Evolutionary conservation across 805 yeast genomes (phyloP).

Genomic region (Ogataea corticis): DNA sequence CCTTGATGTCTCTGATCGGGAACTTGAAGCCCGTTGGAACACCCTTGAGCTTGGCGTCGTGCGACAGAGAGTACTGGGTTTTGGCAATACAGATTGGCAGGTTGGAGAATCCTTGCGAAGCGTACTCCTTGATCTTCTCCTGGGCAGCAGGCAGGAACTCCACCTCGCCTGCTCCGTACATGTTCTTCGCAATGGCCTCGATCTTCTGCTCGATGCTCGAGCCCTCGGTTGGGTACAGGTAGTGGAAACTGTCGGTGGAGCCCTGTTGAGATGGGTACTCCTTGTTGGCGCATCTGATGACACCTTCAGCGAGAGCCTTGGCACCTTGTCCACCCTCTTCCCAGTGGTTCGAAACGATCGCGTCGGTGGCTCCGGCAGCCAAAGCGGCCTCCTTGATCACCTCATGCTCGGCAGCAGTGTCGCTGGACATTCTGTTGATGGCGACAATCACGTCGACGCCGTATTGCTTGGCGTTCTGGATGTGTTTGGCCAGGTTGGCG

Average conservation of each 20-base stretch:
- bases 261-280: constrained; percentile 39
- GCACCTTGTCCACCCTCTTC: constrained; percentile 95
- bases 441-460: constrained; percentile 95
- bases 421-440: constrained; percentile 83
- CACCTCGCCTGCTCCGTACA: constrained; percentile 90
- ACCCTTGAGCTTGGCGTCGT: constrained; percentile 90
- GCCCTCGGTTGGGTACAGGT: constrained; percentile 66
- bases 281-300: constrained; percentile 62
- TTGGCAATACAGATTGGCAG: constrained; percentile 96
- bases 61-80: constrained; percentile 95
- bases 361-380: constrained; percentile 91
- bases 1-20: constrained; percentile 93
- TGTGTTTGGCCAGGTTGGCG: constrained; percentile 87
- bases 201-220: constrained; percentile 79
- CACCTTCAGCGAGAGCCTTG: constrained; percentile 77
- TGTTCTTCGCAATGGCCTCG: constrained; percentile 72
- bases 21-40: constrained; percentile 92
- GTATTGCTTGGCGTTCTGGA: constrained; percentile 76
- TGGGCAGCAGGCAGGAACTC: constrained; percentile 83
- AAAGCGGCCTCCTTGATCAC: constrained; percentile 77
- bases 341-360: constrained; percentile 92
- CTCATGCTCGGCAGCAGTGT: constrained; percentile 76
- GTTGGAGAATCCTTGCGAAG: constrained; percentile 84
- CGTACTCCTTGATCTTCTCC: constrained; percentile 76
- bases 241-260: constrained; percentile 49